Conservation (phyloP, 176 grass and related monocot species). For the Themeda triandra region DNA sequence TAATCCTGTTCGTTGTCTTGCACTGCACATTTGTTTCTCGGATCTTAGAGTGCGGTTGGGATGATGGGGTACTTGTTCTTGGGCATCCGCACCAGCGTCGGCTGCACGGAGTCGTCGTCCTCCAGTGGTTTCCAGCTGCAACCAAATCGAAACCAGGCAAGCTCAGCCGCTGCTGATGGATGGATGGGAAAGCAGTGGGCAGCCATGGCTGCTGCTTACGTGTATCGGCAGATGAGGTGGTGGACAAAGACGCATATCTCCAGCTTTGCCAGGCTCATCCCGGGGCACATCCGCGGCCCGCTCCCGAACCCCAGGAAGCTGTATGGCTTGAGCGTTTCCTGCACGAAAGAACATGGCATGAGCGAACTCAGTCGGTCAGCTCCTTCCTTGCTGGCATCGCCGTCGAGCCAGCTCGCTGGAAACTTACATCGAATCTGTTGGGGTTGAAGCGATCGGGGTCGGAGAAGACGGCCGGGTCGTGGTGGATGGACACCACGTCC, state of each 20-base stretch:
- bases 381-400: too few relatives aligned
- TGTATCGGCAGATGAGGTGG: slow-evolving; percentile 57
- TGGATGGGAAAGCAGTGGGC: background rate
- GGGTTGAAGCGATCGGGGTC: slow-evolving; percentile 49
- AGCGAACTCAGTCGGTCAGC: background rate
- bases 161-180: background rate
- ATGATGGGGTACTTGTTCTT: slow-evolving; percentile 62
- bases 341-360: background rate
- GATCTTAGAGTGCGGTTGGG: slow-evolving; percentile 18
- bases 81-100: slow-evolving; percentile 61
- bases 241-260: slow-evolving; percentile 69
- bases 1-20: too few relatives aligned
- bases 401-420: background rate
- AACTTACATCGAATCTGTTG: slow-evolving; percentile 46
- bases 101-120: slow-evolving; percentile 40
- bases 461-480: slow-evolving; percentile 52
- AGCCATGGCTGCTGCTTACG: background rate
- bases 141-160: background rate
- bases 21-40: too few relatives aligned
- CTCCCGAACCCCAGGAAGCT: slow-evolving; percentile 68
- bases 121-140: slow-evolving; percentile 50
- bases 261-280: slow-evolving; percentile 57
- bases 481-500: slow-evolving; percentile 80
- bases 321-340: slow-evolving; percentile 44
- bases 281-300: slow-evolving; percentile 61